phyloP scores from a whole-genome alignment of 83 land plant genomes.

The Picea abies region DNA sequence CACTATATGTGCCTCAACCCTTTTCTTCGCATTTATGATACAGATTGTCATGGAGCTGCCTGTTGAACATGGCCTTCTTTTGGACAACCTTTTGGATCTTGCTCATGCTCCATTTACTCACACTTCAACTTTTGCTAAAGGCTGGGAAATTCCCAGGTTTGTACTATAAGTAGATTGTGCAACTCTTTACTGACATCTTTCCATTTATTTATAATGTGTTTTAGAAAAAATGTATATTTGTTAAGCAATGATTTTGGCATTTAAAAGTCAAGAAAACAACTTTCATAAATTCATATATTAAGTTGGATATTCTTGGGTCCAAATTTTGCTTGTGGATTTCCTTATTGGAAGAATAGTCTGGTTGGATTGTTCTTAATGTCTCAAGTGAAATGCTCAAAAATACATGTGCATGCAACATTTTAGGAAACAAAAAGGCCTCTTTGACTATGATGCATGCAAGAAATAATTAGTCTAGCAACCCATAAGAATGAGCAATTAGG shows the following conservation, averaged over 20 bases:
- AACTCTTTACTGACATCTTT: not conserved
- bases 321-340: not conserved
- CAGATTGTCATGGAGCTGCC: conserved; percentile 90
- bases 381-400: not conserved
- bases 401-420: not conserved
- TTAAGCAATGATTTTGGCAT: not conserved
- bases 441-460: not conserved
- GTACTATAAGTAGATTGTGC: not conserved
- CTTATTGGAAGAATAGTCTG: not conserved
- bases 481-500: too few species aligned
- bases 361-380: not conserved
- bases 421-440: not conserved
- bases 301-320: not conserved
- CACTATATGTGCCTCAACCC: not conserved
- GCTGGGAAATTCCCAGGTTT: conserved; percentile 95
- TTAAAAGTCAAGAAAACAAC: not conserved
- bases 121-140: conserved; percentile 95
- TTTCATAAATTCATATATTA: not conserved
- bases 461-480: not conserved
- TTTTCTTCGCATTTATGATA: not conserved
- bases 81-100: conserved; percentile 93
- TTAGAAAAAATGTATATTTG: not conserved
- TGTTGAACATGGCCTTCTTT: conserved; percentile 89
- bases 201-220: not conserved
- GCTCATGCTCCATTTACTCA: conserved; percentile 99